Conservation (phyloP, 768 basidiomycete genomes). For the Boletus eberwhitei region DNA sequence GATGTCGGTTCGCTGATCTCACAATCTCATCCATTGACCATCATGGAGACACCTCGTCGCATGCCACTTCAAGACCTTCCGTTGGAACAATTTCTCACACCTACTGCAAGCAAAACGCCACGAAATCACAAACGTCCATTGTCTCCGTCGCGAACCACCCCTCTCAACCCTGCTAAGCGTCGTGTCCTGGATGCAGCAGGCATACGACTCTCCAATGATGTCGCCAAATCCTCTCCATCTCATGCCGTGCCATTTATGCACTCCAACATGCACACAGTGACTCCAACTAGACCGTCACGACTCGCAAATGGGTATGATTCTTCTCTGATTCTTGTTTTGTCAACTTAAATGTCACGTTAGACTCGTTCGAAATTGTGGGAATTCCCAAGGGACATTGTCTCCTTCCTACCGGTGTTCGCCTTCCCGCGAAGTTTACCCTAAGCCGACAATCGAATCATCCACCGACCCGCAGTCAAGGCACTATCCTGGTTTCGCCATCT, state of each 20-base stretch:
- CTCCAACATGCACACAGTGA: conserved; percentile 17
- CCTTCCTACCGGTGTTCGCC: conserved; percentile 13
- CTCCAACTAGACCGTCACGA: conserved; percentile 35
- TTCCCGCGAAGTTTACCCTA: conserved; percentile 19
- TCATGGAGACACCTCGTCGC: conserved; percentile 34
- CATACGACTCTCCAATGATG: conserved; percentile 33
- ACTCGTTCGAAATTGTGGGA: conserved; percentile 5
- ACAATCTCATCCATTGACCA: conserved; percentile 6
- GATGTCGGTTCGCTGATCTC: conserved; percentile 28
- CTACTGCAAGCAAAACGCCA: conserved; percentile 20
- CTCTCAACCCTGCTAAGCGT: conserved; percentile 65
- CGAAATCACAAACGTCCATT: conserved; percentile 56
- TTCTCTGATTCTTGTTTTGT: conserved; percentile 24
- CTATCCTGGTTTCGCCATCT: conserved; percentile 64
- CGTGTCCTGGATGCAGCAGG: conserved; percentile 59
- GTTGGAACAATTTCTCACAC: conserved; percentile 50
- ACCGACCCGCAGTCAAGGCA: conserved; percentile 55
- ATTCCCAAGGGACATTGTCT: conserved; percentile 8
- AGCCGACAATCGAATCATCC: conserved; percentile 38
- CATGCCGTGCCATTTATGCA: conserved; percentile 30
- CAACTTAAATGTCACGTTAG: conserved; percentile 35
- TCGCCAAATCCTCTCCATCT: conserved; percentile 15
- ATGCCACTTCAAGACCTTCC: conserved; percentile 58
- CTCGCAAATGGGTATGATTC: conserved; percentile 30
- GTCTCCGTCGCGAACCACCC: conserved; percentile 49